Evolutionary conservation across 805 yeast species (phyloP).

Genomic region (Saccharomycopsis fodiens): DNA sequence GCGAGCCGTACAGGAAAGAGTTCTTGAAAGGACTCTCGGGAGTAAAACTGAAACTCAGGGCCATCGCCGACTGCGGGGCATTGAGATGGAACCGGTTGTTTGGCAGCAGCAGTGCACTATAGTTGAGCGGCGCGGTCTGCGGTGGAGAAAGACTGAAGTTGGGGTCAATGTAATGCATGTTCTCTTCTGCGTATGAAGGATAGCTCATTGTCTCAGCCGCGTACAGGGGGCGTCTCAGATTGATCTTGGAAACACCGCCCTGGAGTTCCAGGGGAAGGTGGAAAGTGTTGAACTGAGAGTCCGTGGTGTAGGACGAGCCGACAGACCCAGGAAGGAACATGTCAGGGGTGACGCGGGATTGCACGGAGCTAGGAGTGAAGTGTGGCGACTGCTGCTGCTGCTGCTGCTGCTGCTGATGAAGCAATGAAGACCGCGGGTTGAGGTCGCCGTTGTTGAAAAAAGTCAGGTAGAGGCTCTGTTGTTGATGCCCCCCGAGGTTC

Average conservation of each 20-base stretch:
- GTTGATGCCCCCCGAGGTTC: background rate
- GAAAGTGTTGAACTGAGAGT: slow-evolving; percentile 25
- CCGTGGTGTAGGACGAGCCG: background rate
- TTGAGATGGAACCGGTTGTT: slow-evolving; percentile 1
- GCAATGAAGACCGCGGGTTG: background rate
- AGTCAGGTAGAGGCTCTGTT: background rate
- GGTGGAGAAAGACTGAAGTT: slow-evolving; percentile 1
- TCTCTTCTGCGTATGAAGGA: background rate
- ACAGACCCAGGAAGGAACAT: background rate
- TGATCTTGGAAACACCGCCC: slow-evolving; percentile 55
- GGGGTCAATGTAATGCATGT: slow-evolving; percentile 23
- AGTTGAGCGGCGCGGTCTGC: slow-evolving; percentile 1
- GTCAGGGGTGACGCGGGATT: background rate
- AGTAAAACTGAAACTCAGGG: slow-evolving; percentile 18
- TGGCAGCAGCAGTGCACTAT: background rate
- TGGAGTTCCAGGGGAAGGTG: slow-evolving; percentile 51
- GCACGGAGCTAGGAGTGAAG: too few relatives aligned
- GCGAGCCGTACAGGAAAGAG: slow-evolving; percentile 12
- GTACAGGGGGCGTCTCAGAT: slow-evolving; percentile 66
- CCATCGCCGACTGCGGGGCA: slow-evolving; percentile 14
- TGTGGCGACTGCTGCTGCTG: too few relatives aligned
- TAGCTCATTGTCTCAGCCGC: slow-evolving; percentile 50
- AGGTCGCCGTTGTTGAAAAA: background rate
- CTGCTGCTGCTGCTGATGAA: too few relatives aligned
- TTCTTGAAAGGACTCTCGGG: slow-evolving; percentile 20